Percentiles rank a stretch among this genome's conserved stretches.
Conservation (phyloP, 2,329 filamentous ascomycete genomes). For the Penicillium paneum region DNA sequence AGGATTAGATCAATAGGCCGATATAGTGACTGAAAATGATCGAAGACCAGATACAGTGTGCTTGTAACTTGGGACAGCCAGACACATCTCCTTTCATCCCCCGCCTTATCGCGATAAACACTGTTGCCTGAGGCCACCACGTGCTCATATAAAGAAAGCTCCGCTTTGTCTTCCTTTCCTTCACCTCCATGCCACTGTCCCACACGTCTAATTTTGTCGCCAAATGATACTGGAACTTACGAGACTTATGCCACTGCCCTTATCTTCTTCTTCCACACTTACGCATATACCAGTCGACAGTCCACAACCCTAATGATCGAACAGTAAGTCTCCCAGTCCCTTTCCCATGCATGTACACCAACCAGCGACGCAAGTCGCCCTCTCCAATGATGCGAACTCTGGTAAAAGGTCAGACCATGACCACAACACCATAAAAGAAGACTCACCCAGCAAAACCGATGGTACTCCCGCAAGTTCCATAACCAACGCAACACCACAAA, state of each 20-base stretch:
- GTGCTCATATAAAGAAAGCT: conserved; percentile 1
- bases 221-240: background rate
- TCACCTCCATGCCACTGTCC: background rate
- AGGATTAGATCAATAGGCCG: too few relatives aligned
- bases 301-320: background rate
- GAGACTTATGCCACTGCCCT: background rate
- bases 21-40: background rate
- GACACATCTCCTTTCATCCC: conserved; percentile 7
- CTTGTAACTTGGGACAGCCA: background rate
- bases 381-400: conserved; percentile 45
- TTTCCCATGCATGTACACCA: background rate
- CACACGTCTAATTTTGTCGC: background rate
- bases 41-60: background rate
- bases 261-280: background rate
- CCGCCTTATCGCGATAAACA: conserved; percentile 20
- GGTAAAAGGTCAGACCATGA: conserved; percentile 48
- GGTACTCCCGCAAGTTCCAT: conserved; percentile 19
- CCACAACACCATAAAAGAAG: conserved; percentile 9
- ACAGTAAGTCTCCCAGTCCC: conserved; percentile 3
- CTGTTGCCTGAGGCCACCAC: background rate
- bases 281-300: background rate
- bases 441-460: conserved; percentile 16
- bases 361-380: background rate
- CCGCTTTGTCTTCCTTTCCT: background rate
- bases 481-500: background rate